Conservation (phyloP, 2,329 filamentous ascomycete species). For the Colletotrichum lentis region DNA sequence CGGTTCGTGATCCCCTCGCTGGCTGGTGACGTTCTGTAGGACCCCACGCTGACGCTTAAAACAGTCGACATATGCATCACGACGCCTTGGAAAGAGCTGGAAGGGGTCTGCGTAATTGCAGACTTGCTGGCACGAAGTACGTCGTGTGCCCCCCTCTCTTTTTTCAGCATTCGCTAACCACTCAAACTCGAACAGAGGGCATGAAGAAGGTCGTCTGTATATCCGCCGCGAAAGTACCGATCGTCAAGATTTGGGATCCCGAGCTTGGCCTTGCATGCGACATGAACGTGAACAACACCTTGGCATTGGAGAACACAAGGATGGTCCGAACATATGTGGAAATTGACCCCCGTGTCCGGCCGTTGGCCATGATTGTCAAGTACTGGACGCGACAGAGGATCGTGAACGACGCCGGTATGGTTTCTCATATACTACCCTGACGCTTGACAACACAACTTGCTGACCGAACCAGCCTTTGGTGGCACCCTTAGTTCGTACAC, state of each 20-base stretch:
- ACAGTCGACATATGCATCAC: constrained; percentile 97
- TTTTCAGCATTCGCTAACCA: constrained; percentile 4
- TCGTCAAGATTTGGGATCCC: constrained; percentile 98
- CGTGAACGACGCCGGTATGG: constrained; percentile 93
- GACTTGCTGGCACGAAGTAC: constrained; percentile 84
- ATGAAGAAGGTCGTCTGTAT: constrained; percentile 98
- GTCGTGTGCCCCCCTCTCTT: constrained; percentile 46
- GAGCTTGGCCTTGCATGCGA: constrained; percentile 89
- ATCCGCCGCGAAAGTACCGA: constrained; percentile 93
- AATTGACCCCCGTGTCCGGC: constrained; percentile 88
- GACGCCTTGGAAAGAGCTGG: constrained; percentile 85
- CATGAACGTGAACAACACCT: constrained; percentile 98
- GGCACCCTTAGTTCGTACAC: constrained; percentile 97
- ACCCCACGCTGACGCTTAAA: constrained; percentile 44
- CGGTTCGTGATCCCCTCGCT: constrained; percentile 65
- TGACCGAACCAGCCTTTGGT: constrained; percentile 72
- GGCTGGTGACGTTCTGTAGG: not conserved
- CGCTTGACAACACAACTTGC: constrained; percentile 32
- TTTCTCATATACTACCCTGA: not conserved
- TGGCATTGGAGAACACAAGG: constrained; percentile 93
- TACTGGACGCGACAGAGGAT: constrained; percentile 94
- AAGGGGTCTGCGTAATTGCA: constrained; percentile 89
- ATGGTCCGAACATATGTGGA: constrained; percentile 98
- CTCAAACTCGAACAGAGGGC: constrained; percentile 70
- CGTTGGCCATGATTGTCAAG: constrained; percentile 95